Base-by-base conservation (phyloP, 2,329 filamentous ascomycete genomes). In the Harringtonia aguacate region DNA sequence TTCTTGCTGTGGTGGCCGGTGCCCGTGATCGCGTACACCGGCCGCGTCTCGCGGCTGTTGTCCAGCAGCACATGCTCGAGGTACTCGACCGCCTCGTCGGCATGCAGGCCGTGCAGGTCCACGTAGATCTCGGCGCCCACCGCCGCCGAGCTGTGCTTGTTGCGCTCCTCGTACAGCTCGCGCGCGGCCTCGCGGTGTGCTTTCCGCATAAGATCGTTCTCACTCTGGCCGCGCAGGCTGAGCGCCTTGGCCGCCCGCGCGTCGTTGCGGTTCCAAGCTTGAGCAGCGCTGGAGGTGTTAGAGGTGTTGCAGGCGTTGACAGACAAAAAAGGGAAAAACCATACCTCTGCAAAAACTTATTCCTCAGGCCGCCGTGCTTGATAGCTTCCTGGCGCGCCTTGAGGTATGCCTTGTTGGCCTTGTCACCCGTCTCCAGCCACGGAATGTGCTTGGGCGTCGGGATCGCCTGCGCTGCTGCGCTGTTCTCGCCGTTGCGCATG, bases 211-310 rank as follows among this genome's bases (percentile, higher is more conserved):
- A 94, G 74, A 53, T 94, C 87, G 56, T 98, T 97, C 66, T 98
- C 92, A 54, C 86, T 92, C 64, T 97, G 92, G 13, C 92, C 92
- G 27, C 92, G 84, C 37, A 97, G 77, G 56, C 87, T 95, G 40
- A 97, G 75, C 28, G 90, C 90, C 67, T 97, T 97, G 48, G 92
- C 92, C 17, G 92, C 90, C 49, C 92, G 82, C 34, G 92, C 90
- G 61, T 98, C 92, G 56, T 95, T 97, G 46, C 92, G 84, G 60
- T 97, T 95, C 90, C 92, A 98, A 20, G 92, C 92, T 72, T 97
- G 90, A 9, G 90, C 90, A 52, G 92, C 92, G 62, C 89, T 94
- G 46, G 31, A 46, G 44, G 15, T 22, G 21, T 43, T 17, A 40
- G 30, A 8, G 4, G 4, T 18, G 9, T 27, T 27, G 24, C 24